Conservation (phyloP, 495 filamentous ascomycete species). For the Talaromyces borbonicus region DNA sequence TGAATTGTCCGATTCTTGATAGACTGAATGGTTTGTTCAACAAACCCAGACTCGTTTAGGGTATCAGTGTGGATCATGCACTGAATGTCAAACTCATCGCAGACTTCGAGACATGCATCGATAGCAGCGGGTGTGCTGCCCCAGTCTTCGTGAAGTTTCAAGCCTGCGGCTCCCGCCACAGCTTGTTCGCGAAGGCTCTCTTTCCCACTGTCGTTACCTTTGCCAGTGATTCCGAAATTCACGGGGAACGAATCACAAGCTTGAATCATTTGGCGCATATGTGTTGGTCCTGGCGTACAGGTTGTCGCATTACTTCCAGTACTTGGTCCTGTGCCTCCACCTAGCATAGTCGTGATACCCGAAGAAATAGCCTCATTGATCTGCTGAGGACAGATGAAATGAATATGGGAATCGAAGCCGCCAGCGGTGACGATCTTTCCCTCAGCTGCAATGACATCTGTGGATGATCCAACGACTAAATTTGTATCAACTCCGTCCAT, state of each 20-base stretch:
- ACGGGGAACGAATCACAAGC: constrained; percentile 79
- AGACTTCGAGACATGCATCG: constrained; percentile 78
- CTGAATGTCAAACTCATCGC: constrained; percentile 86
- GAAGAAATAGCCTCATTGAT: constrained; percentile 75
- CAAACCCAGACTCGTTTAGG: constrained; percentile 93
- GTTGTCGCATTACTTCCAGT: constrained; percentile 95
- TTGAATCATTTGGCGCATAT: constrained; percentile 89
- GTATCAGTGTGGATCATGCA: constrained; percentile 98
- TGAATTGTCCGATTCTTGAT: constrained; percentile 91
- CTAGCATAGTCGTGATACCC: constrained; percentile 86
- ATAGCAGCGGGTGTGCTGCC: constrained; percentile 88
- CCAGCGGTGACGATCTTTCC: constrained; percentile 89
- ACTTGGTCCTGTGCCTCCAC: constrained; percentile 89
- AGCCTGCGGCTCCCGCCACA: constrained; percentile 72
- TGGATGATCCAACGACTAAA: constrained; percentile 81
- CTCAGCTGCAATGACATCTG: constrained; percentile 93
- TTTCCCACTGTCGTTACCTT: constrained; percentile 81
- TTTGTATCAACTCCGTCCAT: constrained; percentile 79
- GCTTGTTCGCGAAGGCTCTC: constrained; percentile 71
- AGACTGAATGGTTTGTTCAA: constrained; percentile 81
- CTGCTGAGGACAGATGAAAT: constrained; percentile 96
- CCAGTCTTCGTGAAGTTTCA: constrained; percentile 99
- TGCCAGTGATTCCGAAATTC: constrained; percentile 91
- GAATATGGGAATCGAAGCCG: constrained; percentile 87
- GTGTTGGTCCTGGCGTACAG: constrained; percentile 77